phyloP scores from a whole-genome alignment of 1,284 basidiomycete genomes.

The Bondarzewia mesenterica region DNA sequence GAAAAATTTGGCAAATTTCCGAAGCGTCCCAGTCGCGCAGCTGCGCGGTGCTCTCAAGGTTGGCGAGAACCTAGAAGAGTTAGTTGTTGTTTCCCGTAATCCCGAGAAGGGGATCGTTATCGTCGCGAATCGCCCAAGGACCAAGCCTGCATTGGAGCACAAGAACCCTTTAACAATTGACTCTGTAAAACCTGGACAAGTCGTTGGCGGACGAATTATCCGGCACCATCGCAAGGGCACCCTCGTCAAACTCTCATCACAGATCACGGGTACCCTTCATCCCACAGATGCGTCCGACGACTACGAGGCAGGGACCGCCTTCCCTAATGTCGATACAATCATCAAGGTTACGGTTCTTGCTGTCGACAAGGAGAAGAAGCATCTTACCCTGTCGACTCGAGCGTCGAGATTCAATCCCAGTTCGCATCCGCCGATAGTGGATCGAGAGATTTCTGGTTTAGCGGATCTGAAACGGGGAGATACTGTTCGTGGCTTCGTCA shows the following conservation, averaged over 20 bases:
- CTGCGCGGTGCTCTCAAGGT: conserved; percentile 59
- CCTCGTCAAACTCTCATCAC: conserved; percentile 64
- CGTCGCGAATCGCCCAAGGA: conserved; percentile 65
- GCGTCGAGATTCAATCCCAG: conserved; percentile 57
- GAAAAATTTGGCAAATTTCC: conserved; percentile 81
- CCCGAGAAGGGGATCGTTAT: conserved; percentile 84
- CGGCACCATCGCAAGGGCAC: conserved; percentile 63
- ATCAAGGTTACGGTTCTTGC: conserved; percentile 65
- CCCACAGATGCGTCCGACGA: conserved; percentile 81
- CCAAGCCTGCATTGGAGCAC: conserved; percentile 36
- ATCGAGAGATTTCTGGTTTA: conserved; percentile 63
- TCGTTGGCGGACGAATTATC: conserved; percentile 72
- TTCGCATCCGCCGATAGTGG: conserved; percentile 42
- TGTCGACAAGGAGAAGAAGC: conserved; percentile 59
- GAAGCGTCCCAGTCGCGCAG: conserved; percentile 61
- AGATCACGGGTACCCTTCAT: conserved; percentile 69
- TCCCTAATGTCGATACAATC: conserved; percentile 60
- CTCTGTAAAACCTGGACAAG: conserved; percentile 60
- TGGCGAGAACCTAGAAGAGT: conserved; percentile 69
- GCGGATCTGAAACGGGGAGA: conserved; percentile 67
- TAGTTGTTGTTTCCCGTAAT: conserved; percentile 89
- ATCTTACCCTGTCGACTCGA: conserved; percentile 74
- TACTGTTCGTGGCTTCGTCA: conserved; percentile 82
- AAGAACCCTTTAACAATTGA: conserved; percentile 57
- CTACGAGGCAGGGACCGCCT: conserved; percentile 49